These are phyloP conservation scores for Bruguiera parviflora DNA, from an alignment of 345 rosid genomes.

Conservation along the genomic window DNA sequence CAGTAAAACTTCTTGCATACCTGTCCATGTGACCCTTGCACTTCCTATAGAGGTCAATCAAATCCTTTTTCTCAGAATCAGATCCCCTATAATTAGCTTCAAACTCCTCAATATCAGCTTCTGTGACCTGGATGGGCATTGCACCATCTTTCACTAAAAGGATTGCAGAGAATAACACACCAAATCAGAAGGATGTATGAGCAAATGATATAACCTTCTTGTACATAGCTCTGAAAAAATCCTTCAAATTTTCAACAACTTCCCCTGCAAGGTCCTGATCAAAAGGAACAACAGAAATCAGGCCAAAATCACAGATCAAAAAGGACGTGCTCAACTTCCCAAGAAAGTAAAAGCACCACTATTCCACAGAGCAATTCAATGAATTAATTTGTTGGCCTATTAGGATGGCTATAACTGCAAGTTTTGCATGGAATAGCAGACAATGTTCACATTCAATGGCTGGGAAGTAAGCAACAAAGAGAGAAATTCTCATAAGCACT, in stretches of 20 bases:
- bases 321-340: background rate
- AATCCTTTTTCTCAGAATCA: slow-evolving; percentile 82
- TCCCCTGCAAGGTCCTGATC: slow-evolving; percentile 83
- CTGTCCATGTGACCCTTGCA: slow-evolving; percentile 77
- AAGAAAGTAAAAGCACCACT: background rate
- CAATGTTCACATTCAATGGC: no score
- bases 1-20: slow-evolving; percentile 45
- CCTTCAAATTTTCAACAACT: slow-evolving; percentile 65
- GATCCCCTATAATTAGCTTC: slow-evolving; percentile 88
- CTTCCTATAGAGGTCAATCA: slow-evolving; percentile 62
- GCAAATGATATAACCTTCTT: slow-evolving; percentile 49
- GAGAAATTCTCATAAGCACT: slow-evolving; percentile 27
- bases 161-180: background rate
- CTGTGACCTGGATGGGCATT: slow-evolving; percentile 38
- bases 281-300: slow-evolving; percentile 21
- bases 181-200: background rate
- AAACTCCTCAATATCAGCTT: slow-evolving; percentile 80
- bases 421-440: background rate
- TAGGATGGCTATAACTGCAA: background rate
- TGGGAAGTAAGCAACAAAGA: background rate
- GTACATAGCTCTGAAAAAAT: slow-evolving; percentile 63
- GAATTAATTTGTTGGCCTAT: background rate
- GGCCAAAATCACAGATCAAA: background rate
- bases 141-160: slow-evolving; percentile 1
- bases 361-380: background rate